A percentile compares a stretch with the other conserved stretches of the same genome.
Conservation (phyloP, 2,329 filamentous ascomycete genomes). For the Ophidiomyces ophidiicola region DNA sequence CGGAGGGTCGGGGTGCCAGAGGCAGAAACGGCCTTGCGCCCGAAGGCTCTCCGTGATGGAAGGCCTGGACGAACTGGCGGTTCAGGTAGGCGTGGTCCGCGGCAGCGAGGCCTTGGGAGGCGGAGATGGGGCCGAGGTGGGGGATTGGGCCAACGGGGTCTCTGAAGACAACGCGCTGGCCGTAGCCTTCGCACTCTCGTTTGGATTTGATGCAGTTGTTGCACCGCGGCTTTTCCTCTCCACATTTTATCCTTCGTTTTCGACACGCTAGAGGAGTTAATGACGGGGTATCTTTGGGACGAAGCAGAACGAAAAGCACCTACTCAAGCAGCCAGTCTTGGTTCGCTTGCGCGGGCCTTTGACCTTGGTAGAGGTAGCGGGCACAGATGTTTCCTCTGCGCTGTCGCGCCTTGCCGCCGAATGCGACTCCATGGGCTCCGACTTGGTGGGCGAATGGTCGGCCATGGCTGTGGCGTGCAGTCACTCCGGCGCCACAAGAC, state of each 20-base stretch:
- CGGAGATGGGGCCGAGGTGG: slow-evolving; percentile 16
- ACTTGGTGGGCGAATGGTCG: slow-evolving; percentile 1
- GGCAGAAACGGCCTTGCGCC: slow-evolving; percentile 14
- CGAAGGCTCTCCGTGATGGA: slow-evolving; percentile 10
- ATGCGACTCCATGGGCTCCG: slow-evolving; percentile 1
- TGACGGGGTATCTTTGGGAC: slow-evolving; percentile 3
- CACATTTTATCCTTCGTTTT: slow-evolving; percentile 91
- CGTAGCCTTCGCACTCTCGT: slow-evolving; percentile 35
- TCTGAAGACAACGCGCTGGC: slow-evolving; percentile 32
- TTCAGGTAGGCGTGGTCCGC: slow-evolving; percentile 8
- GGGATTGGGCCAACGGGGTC: slow-evolving; percentile 27
- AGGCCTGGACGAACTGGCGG: slow-evolving; percentile 8
- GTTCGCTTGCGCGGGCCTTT: slow-evolving; percentile 53
- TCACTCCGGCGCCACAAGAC: too few relatives aligned
- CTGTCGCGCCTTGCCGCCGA: slow-evolving; percentile 1
- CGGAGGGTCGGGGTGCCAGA: slow-evolving; percentile 15
- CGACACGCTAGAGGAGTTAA: slow-evolving; percentile 56
- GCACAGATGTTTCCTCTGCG: slow-evolving; percentile 11
- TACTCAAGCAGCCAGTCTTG: slow-evolving; percentile 86
- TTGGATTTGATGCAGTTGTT: slow-evolving; percentile 38
- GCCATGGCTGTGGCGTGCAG: slow-evolving; percentile 4
- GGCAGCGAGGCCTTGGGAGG: slow-evolving; percentile 15
- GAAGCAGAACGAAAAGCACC: slow-evolving; percentile 26
- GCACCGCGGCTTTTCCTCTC: slow-evolving; percentile 54
- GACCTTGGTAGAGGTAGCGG: slow-evolving; percentile 18